Conservation (phyloP, 768 basidiomycete species). For the Amanita polypyramis region DNA sequence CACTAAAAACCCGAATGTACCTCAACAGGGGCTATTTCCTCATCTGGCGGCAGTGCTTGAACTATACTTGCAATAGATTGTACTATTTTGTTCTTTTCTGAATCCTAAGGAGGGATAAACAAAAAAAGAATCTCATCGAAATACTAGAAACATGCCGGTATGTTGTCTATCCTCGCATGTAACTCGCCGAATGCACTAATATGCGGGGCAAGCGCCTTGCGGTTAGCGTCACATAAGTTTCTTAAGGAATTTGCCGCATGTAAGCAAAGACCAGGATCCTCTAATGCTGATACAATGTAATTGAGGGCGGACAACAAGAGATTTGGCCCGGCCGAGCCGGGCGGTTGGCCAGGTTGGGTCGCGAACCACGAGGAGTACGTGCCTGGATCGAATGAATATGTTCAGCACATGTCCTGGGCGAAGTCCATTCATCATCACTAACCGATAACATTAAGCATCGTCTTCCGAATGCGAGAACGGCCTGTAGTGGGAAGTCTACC, state of each 20-base stretch:
- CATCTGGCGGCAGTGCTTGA: constrained; percentile 73
- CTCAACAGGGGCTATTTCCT: constrained; percentile 71
- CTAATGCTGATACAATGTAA: constrained; percentile 62
- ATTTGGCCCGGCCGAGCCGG: constrained; percentile 21
- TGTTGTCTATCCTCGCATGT: constrained; percentile 62
- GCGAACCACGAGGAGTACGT: constrained; percentile 78
- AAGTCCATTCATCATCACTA: constrained; percentile 8
- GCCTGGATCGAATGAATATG: constrained; percentile 31
- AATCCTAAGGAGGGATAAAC: constrained; percentile 35
- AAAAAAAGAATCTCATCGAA: constrained; percentile 3
- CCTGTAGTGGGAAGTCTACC: constrained; percentile 57
- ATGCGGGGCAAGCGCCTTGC: constrained; percentile 72
- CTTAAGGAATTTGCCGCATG: constrained; percentile 76
- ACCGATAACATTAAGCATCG: constrained; percentile 71
- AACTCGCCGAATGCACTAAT: constrained; percentile 79
- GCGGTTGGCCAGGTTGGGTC: constrained; percentile 23
- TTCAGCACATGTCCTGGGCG: background rate
- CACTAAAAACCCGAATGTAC: constrained; percentile 23
- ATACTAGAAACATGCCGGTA: constrained; percentile 45
- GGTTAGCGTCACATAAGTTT: constrained; percentile 83
- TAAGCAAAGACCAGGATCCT: constrained; percentile 52
- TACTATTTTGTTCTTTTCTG: constrained; percentile 83
- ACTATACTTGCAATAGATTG: constrained; percentile 92
- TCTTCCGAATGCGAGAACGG: constrained; percentile 57
- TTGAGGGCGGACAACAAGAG: constrained; percentile 55